Evolutionary conservation across 768 basidiomycete species (phyloP), one percentile per base, ranked within the genome.

Genomic region (Lepiota brunneoincarnata): DNA sequence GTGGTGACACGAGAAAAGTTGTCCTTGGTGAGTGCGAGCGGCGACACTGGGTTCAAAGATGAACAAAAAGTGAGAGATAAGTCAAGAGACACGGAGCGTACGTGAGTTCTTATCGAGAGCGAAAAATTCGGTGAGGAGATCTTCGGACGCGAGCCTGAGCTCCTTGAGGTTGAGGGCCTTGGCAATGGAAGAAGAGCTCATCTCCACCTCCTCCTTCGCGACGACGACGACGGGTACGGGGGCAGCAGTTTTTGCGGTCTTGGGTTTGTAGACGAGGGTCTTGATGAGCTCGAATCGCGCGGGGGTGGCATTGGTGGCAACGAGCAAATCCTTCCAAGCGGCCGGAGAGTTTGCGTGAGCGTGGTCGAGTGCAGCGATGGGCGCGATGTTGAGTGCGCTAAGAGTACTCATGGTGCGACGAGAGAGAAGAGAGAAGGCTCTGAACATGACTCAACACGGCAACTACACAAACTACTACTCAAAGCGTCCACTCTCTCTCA

Each of bases 181-280:
- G 31, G 81, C 89, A 58, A 97, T 79, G 11, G 84, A 80, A 3
- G 75, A 79, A 2, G 91, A 88, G 67, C 80, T 86, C 6, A 88
- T 89, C 63, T 94, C 89, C n/a, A 91, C 91, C 23, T 80, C 77
- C 64, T 96, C 93, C 63, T 83, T 77, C 9, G 91, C 91, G 67
- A 98, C 80, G 55, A 95, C 86, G 59, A 98, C 79, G 54, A 98
- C 84, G 6, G 93, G 94, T 49, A 92, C 79, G 1, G 92, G 84
- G 26, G 80, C 82, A 6, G 89, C 91, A 0, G 83, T 80, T 69
- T 97, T 97, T n/a, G 93, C 88, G 2, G 93, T 93, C 72, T 95
- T 95, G 28, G 94, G 94, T 67, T 98, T 98, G 86, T 92, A 96
- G 52, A 96, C 87, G 61, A 95, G 86, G 44, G 89, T 90, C 69